Base-by-base conservation (phyloP, 192 early-diverging fungal species). In the Kappamyces sp. region DNA sequence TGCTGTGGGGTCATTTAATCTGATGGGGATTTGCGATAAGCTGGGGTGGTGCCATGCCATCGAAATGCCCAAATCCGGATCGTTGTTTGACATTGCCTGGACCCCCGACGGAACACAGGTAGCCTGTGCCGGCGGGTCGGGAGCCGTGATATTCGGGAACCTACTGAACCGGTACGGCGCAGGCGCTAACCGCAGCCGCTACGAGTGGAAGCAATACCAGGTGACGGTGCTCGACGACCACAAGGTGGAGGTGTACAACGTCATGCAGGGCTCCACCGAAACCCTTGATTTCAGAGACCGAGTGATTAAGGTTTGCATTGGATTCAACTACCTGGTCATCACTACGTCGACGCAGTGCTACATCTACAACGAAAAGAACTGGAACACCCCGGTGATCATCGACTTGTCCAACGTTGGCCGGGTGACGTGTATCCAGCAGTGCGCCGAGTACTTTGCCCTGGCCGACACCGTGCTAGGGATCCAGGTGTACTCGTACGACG, bases 151-250 rank as follows among this genome's bases (percentile, higher is more conserved):
- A 9, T 81, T 83, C 67, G 78, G 71, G 41, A 74, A 82, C 50
- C 33, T 82, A 7, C 60, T 81, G 32, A 69, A 83, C 47, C 51
- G 76, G 74, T 79, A 60, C 47, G 58, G 31, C 66, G 23, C 13
- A 53, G n/a, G 54, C 15, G 12, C 15, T 31, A 5, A n/a, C 36
- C 9, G 15, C 40, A 79, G 77, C 38, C 66, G 71, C 32, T 51
- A 60, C 32, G 80, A 83, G 46, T 83, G 80, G 80, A 81, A 79
- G 58, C 77, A 83, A 55, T 73, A 71, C 37, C 78, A 79, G 52
- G 78, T 82, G 6, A 78, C 69, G 7, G 32, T 83, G 7, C 57
- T 81, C 8, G 80, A 83, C 60, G 78, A 82, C 49, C 58, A 71
- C 40, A 77, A 72, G 41, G 69, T 83, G 12, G 51, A 61, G 43